Percentiles rank a stretch among this genome's conserved stretches.
phyloP scores from a whole-genome alignment of 1,139 yeast species.

The Geotrichum fermentans region DNA sequence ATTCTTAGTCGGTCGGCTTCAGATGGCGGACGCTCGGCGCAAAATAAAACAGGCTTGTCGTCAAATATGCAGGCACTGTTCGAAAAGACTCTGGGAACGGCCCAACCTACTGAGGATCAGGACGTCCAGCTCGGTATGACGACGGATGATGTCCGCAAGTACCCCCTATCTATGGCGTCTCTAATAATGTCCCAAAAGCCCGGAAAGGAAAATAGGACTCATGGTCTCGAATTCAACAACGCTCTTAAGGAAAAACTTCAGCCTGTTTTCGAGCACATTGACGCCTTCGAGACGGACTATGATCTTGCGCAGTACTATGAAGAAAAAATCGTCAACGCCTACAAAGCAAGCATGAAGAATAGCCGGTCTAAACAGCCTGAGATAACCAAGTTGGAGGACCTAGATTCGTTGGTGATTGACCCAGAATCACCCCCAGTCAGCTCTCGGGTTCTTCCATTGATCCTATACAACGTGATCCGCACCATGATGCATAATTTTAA shows the following conservation, averaged over 20 bases:
- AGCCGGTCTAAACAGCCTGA: slow-evolving; percentile 8
- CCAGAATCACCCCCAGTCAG: slow-evolving; percentile 17
- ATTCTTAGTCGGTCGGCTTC: slow-evolving; percentile 24
- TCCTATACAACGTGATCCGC: slow-evolving; percentile 25
- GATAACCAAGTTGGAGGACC: slow-evolving; percentile 17
- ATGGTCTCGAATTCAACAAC: slow-evolving; percentile 13
- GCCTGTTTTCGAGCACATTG: slow-evolving; percentile 30
- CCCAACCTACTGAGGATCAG: slow-evolving; percentile 2
- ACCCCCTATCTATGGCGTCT: slow-evolving; percentile 25
- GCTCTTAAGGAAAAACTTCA: slow-evolving; percentile 20
- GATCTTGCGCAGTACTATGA: slow-evolving; percentile 30
- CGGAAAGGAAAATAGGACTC: slow-evolving; percentile 3
- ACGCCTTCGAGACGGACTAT: slow-evolving; percentile 29
- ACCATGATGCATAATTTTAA: slow-evolving; percentile 33
- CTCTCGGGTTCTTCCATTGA: slow-evolving; percentile 26
- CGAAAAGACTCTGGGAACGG: slow-evolving; percentile 20
- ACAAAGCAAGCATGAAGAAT: not conserved
- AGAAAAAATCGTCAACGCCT: slow-evolving; percentile 21
- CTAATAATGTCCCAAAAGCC: slow-evolving; percentile 18
- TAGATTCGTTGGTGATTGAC: slow-evolving; percentile 21
- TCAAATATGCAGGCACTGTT: slow-evolving; percentile 28
- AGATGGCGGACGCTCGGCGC: not conserved
- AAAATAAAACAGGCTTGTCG: slow-evolving; percentile 12
- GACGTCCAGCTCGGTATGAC: slow-evolving; percentile 25
- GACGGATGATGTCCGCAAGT: slow-evolving; percentile 24